Base-by-base conservation (phyloP, 345 rosid genomes). In the Microcos paniculata region DNA sequence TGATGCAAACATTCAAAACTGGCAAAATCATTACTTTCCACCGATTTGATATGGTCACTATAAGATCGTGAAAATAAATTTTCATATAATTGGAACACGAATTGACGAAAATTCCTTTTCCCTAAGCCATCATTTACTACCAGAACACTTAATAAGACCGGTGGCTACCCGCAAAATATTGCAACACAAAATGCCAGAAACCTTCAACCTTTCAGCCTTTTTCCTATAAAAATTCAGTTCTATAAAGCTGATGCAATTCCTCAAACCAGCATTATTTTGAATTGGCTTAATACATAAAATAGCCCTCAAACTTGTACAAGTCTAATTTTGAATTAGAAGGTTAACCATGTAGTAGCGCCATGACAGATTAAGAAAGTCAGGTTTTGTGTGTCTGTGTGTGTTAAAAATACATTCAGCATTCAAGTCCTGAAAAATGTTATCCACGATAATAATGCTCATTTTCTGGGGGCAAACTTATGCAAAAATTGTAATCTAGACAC, bases 81-180 rank as follows among this genome's bases (percentile, higher is more conserved):
- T 69, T n/a, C 62, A 10, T 3, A 21, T 52, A 53, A 19, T n/a
- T n/a, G n/a, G n/a, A 53, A 52, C 28, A 71, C 33, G 53, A 21
- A 52, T 40, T 59, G 6, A 30, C 18, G 43, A 28, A 69, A 23
- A 30, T 49, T 31, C 3, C 40, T 49, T 16, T 70, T 31, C 6
- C n/a, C 30, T 70, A 70, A 70, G 19, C 62, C 62, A 53, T 51
- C 74, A 53, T 4, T 70, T 62, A 31, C 21, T 10, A 69, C 43
- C 40, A 18, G 40, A 69, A 69, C 42, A 42, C 28, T 49, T 49
- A 69, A 49, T n/a, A n/a, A n/a, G n/a, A 69, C 72, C 21, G 33
- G 16, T 42, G 58, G 58, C 43, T 51, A 19, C 43, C 59, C 49
- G 45, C n/a, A 49, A 69, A 69, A 70, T 33, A 42, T 70, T 49